Evolutionary conservation across 139 green algal genomes (phyloP).

Genomic region (Asterochloris sp.): DNA sequence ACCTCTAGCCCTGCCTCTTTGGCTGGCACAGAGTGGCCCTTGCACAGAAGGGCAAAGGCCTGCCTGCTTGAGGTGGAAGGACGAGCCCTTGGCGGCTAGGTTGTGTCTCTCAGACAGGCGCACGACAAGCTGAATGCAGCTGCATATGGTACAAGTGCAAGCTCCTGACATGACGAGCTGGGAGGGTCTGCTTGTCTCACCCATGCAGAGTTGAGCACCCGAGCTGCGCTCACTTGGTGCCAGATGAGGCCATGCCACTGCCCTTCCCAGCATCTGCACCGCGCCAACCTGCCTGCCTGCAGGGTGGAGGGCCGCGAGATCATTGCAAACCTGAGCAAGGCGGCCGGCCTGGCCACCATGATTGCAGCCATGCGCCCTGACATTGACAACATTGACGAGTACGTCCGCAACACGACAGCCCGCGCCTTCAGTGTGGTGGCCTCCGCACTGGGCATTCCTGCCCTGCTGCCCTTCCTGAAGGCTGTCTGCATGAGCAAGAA

Average conservation of each 20-base stretch:
- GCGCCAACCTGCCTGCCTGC: not conserved
- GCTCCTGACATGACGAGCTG: too few species aligned
- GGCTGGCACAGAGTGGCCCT: not conserved
- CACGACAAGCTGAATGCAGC: too few species aligned
- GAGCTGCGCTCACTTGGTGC: too few species aligned
- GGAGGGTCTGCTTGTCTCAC: too few species aligned
- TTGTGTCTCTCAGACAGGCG: too few species aligned
- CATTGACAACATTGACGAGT: constrained; percentile 99
- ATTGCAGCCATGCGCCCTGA: constrained; percentile 98
- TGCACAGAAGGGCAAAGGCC: too few species aligned
- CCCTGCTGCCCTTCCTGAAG: constrained; percentile 98
- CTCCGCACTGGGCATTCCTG: constrained; percentile 92
- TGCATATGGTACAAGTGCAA: not conserved
- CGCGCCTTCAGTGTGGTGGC: constrained; percentile 90
- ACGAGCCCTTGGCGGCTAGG: too few species aligned
- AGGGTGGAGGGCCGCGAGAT: constrained; percentile 92
- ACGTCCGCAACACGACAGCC: constrained; percentile 94
- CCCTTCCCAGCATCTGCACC: too few species aligned
- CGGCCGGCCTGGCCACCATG: constrained; percentile 91
- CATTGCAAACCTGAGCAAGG: constrained; percentile 98
- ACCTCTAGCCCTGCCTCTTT: not conserved
- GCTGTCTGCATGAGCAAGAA: constrained; percentile 98
- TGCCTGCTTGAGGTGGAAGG: too few species aligned
- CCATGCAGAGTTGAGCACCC: too few species aligned
- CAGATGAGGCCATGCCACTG: not conserved